phyloP scores from a whole-genome alignment of 2,329 filamentous ascomycete species.

The Thielaviopsis musarum region DNA sequence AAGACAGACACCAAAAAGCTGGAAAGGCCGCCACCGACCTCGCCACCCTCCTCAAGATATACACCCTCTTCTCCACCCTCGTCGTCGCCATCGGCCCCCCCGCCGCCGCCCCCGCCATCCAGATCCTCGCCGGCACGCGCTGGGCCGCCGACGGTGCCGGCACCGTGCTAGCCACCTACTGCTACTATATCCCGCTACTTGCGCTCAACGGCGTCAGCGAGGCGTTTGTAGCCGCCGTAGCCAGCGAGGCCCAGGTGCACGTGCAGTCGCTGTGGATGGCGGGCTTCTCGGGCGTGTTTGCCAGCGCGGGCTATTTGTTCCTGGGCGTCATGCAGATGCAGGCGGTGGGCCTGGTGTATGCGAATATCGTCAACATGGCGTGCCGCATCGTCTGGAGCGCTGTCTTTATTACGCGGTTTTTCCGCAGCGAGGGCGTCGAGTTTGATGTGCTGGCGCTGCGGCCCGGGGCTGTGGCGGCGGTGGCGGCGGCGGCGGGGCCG shows the following conservation, averaged over 20 bases:
- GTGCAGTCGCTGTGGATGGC: conserved; percentile 72
- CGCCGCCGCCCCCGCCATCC: conserved; percentile 55
- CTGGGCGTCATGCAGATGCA: conserved; percentile 53
- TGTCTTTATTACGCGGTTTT: conserved; percentile 52
- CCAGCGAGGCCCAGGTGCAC: conserved; percentile 57
- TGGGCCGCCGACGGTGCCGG: conserved; percentile 65
- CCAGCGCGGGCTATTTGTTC: conserved; percentile 54
- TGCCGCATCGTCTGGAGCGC: conserved; percentile 71
- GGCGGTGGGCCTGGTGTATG: conserved; percentile 64
- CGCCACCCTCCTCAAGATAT: conserved; percentile 49
- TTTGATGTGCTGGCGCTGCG: conserved; percentile 26
- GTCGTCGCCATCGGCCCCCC: conserved; percentile 57
- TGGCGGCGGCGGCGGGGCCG: conserved; percentile 28
- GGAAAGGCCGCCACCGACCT: conserved; percentile 36
- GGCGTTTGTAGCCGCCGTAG: conserved; percentile 81
- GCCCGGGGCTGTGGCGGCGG: conserved; percentile 27
- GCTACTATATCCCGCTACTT: conserved; percentile 83
- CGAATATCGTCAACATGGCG: conserved; percentile 81
- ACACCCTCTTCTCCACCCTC: conserved; percentile 55
- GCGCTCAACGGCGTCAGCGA: conserved; percentile 85
- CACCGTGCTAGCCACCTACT: conserved; percentile 60
- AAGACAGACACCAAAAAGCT: conserved; percentile 22
- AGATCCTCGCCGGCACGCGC: conserved; percentile 55
- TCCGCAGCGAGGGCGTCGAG: conserved; percentile 28
- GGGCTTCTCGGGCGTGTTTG: conserved; percentile 62